Evolutionary conservation across 2,329 filamentous ascomycete genomes (phyloP).

Genomic region (Chrysoporthe austroafricana): DNA sequence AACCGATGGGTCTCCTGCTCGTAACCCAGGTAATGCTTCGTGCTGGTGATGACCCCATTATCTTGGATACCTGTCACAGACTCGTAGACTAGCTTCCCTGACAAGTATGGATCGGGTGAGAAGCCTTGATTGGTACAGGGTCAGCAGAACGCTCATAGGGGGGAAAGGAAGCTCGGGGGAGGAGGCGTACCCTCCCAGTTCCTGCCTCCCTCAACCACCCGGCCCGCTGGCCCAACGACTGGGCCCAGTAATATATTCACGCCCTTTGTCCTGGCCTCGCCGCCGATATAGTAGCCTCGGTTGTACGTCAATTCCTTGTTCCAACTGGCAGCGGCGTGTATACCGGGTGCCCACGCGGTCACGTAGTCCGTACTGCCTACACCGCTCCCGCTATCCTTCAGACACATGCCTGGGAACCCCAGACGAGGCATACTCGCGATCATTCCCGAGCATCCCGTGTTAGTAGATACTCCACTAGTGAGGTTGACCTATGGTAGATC

Average conservation of each 20-base stretch:
- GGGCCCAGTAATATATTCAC: constrained; percentile 72
- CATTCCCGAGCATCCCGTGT: constrained; percentile 56
- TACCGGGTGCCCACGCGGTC: constrained; percentile 71
- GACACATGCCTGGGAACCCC: constrained; percentile 63
- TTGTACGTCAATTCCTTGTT: constrained; percentile 67
- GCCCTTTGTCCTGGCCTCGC: constrained; percentile 73
- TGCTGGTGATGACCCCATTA: constrained; percentile 48
- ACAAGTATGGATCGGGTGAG: constrained; percentile 69
- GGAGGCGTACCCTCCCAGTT: constrained; percentile 53
- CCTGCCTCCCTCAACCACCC: constrained; percentile 65
- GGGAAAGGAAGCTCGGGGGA: no score
- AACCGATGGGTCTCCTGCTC: constrained; percentile 39
- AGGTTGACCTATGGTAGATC: constrained; percentile 62
- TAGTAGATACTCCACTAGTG: constrained; percentile 59
- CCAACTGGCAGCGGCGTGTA: constrained; percentile 75
- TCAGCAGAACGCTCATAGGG: neutral
- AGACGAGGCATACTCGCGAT: constrained; percentile 55
- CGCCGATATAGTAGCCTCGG: constrained; percentile 71
- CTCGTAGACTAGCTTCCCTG: constrained; percentile 65
- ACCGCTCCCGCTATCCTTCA: constrained; percentile 74
- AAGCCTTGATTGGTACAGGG: constrained; percentile 36
- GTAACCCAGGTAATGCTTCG: constrained; percentile 38
- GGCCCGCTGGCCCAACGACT: constrained; percentile 64
- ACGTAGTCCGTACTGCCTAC: constrained; percentile 68
- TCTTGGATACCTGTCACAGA: constrained; percentile 70